Conservation (phyloP, 2,329 filamentous ascomycete species). For the Emmonsia crescens region DNA sequence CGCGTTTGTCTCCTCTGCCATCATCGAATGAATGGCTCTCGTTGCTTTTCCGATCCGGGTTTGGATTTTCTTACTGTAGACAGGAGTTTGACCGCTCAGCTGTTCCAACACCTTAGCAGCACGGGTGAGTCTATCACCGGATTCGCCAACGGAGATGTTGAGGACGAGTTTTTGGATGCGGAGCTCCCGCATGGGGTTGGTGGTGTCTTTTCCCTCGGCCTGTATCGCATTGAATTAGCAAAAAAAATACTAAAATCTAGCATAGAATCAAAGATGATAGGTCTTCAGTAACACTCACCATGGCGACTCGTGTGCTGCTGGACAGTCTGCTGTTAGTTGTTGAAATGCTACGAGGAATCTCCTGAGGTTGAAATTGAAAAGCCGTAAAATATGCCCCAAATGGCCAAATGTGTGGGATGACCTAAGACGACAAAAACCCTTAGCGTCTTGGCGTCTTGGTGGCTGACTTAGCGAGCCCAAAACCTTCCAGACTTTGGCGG, state of each 20-base stretch:
- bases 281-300: slow-evolving; percentile 30
- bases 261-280: slow-evolving; percentile 12
- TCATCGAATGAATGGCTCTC: neutral
- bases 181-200: slow-evolving; percentile 99
- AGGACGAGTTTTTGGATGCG: slow-evolving; percentile 99
- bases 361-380: slow-evolving; percentile 1
- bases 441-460: slow-evolving; percentile 30
- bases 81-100: slow-evolving; percentile 97
- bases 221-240: slow-evolving; percentile 29
- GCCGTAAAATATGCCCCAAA: too few relatives aligned
- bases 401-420: slow-evolving; percentile 15
- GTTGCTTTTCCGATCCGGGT: neutral
- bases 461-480: slow-evolving; percentile 17
- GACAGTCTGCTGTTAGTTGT: slow-evolving; percentile 22
- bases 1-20: neutral
- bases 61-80: slow-evolving; percentile 64
- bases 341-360: slow-evolving; percentile 1
- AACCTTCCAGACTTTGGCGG: slow-evolving; percentile 7
- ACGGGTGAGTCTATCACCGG: slow-evolving; percentile 99
- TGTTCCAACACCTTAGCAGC: slow-evolving; percentile 99
- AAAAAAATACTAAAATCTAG: neutral
- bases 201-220: slow-evolving; percentile 70
- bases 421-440: slow-evolving; percentile 28
- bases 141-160: slow-evolving; percentile 99
- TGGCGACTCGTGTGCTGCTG: slow-evolving; percentile 36